Evolutionary conservation across 2,329 filamentous ascomycete genomes (phyloP).

Genomic region (Camptophora hylomeconis): DNA sequence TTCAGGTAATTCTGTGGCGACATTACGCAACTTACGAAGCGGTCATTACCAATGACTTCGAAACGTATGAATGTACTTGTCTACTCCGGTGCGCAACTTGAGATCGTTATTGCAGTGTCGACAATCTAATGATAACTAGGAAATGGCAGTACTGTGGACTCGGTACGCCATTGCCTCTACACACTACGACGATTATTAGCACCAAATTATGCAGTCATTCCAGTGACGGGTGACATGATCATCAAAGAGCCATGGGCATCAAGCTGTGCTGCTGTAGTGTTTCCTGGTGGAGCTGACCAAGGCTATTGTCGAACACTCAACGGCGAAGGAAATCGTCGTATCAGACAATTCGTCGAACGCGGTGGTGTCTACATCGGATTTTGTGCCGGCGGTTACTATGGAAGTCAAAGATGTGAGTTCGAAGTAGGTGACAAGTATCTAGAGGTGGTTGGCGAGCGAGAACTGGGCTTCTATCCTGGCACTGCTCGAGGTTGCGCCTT

Average conservation of each 20-base stretch:
- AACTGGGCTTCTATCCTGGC: constrained; percentile 80
- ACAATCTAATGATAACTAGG: constrained; percentile 39
- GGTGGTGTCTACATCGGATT: constrained; percentile 83
- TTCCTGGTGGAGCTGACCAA: constrained; percentile 88
- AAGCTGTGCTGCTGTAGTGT: constrained; percentile 76
- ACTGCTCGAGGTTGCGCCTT: constrained; percentile 78
- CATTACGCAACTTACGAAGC: not conserved
- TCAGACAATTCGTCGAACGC: constrained; percentile 69
- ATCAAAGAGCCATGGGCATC: constrained; percentile 84
- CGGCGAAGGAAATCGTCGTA: constrained; percentile 72
- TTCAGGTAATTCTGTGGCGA: not conserved
- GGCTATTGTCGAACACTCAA: constrained; percentile 82
- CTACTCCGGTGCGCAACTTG: constrained; percentile 56
- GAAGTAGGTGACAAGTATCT: constrained; percentile 70
- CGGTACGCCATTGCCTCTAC: constrained; percentile 78
- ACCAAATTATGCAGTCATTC: constrained; percentile 84
- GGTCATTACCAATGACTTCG: constrained; percentile 41
- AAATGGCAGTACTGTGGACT: constrained; percentile 73
- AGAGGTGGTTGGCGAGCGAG: constrained; percentile 74
- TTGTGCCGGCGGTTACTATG: constrained; percentile 93
- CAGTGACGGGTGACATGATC: constrained; percentile 63
- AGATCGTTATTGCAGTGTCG: constrained; percentile 17
- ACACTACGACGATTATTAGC: constrained; percentile 75
- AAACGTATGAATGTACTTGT: constrained; percentile 82
- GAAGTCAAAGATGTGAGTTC: constrained; percentile 69